Percentiles rank a stretch among this genome's conserved stretches.
Conservation (phyloP, 805 yeast species). For the Myxozyma melibiosi region DNA sequence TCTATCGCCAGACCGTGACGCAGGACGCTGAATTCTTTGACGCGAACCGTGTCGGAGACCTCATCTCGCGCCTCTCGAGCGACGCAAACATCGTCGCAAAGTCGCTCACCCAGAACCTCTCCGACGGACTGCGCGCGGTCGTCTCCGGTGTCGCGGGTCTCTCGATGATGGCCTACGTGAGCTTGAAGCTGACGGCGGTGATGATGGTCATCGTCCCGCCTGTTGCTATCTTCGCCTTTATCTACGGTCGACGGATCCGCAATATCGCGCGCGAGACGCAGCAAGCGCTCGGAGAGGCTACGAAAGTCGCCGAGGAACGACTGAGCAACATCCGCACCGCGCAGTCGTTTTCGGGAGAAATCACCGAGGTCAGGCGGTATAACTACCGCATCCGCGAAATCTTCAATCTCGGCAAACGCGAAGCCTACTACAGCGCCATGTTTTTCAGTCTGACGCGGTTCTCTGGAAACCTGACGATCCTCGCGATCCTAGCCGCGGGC, state of each 20-base stretch:
- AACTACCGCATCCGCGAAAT: conserved; percentile 67
- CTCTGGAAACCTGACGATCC: conserved; percentile 76
- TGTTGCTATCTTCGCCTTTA: conserved; percentile 70
- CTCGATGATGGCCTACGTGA: conserved; percentile 87
- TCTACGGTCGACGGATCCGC: conserved; percentile 81
- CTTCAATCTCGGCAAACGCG: conserved; percentile 70
- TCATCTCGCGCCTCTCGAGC: conserved; percentile 82
- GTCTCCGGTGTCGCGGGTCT: conserved; percentile 85
- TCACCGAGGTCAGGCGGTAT: conserved; percentile 72
- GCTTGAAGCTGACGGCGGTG: conserved; percentile 72
- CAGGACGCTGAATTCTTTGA: conserved; percentile 92
- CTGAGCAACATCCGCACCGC: conserved; percentile 82
- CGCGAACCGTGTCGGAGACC: conserved; percentile 85
- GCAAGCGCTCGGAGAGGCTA: conserved; percentile 78
- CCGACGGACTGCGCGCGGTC: conserved; percentile 86
- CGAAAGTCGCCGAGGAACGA: conserved; percentile 91
- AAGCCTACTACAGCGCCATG: conserved; percentile 52
- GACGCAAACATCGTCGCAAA: conserved; percentile 88
- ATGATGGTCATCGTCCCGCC: conserved; percentile 85
- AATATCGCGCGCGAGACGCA: conserved; percentile 74
- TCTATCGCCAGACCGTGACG: conserved; percentile 72
- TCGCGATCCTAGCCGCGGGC: conserved; percentile 79
- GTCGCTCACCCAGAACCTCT: conserved; percentile 82
- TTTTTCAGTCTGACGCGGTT: conserved; percentile 58
- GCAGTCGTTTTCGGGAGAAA: conserved; percentile 87